phyloP scores from a whole-genome alignment of 2,329 filamentous ascomycete species.

The Trichoderma sp. region DNA sequence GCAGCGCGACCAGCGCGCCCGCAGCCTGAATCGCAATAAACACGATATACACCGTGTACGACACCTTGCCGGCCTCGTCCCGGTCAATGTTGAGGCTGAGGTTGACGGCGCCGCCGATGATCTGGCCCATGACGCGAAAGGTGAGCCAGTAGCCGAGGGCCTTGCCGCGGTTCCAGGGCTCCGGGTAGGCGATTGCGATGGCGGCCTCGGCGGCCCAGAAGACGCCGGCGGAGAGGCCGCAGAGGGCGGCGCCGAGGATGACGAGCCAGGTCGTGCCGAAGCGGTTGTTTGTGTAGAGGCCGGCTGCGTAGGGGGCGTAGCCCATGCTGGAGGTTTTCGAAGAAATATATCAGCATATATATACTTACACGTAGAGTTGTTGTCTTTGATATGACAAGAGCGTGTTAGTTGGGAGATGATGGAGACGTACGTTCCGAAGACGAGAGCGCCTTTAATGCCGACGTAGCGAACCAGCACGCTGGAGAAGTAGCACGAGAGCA shows the following conservation, averaged over 20 bases:
- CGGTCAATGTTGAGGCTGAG: constrained; percentile 64
- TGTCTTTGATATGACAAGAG: too few species aligned
- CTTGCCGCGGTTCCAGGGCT: constrained; percentile 66
- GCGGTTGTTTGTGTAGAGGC: constrained; percentile 71
- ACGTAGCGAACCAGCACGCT: constrained; percentile 66
- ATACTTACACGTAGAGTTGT: too few species aligned
- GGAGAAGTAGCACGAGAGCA: constrained; percentile 68
- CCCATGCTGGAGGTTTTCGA: constrained; percentile 50
- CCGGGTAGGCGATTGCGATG: constrained; percentile 71
- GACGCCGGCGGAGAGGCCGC: constrained; percentile 69
- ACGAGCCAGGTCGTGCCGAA: constrained; percentile 70
- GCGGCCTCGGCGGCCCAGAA: constrained; percentile 78
- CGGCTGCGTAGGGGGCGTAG: constrained; percentile 71
- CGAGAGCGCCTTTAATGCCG: constrained; percentile 70
- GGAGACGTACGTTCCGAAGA: constrained; percentile 63
- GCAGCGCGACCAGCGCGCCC: constrained; percentile 64
- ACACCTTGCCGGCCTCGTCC: constrained; percentile 63
- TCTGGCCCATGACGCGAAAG: constrained; percentile 62
- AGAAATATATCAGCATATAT: too few species aligned
- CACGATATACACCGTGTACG: constrained; percentile 67
- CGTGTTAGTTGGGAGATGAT: neutral
- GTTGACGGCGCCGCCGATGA: constrained; percentile 72
- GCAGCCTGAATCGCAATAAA: constrained; percentile 71
- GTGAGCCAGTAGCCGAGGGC: constrained; percentile 70
- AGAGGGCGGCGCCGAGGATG: constrained; percentile 67